Percentiles rank a stretch among this genome's conserved stretches.
Evolutionary conservation across 176 grass and related monocot species (phyloP).

Genomic region (Microstegium vimineum): DNA sequence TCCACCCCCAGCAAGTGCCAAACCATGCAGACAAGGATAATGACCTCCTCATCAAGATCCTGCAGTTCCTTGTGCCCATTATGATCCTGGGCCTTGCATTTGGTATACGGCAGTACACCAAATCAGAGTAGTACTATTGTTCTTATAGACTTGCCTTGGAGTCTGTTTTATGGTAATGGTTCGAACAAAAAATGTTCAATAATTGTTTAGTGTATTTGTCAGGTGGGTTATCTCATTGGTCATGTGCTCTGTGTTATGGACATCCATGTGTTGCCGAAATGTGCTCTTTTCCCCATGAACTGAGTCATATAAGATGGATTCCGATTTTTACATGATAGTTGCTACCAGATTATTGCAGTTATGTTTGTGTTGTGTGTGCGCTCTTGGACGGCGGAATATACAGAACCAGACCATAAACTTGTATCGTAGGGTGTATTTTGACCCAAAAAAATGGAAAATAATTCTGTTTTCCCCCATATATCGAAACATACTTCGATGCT

Average conservation of each 20-base stretch:
- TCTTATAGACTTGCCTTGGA: not conserved
- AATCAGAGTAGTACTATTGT: conserved; percentile 30
- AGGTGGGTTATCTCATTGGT: not conserved
- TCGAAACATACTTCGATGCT: not conserved
- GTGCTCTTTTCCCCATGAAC: not conserved
- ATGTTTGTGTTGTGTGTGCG: not conserved
- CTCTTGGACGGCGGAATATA: not conserved
- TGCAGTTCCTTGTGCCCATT: conserved; percentile 65
- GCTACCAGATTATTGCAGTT: not conserved
- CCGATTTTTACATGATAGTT: not conserved
- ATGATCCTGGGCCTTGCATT: conserved; percentile 66
- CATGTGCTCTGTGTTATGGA: conserved; percentile 2
- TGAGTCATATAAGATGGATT: not conserved
- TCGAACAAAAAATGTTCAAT: conserved; percentile 13
- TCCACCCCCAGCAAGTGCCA: conserved; percentile 41
- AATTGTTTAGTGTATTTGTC: conserved; percentile 15
- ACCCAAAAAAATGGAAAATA: not conserved
- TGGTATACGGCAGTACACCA: conserved; percentile 54
- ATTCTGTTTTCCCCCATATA: not conserved
- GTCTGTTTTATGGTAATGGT: not conserved
- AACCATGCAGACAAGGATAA: conserved; percentile 20
- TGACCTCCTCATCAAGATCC: conserved; percentile 50
- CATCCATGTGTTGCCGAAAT: not conserved
- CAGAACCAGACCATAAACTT: not conserved
- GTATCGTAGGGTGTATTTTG: not conserved